Percentiles rank a stretch among this genome's conserved stretches.
phyloP scores from a whole-genome alignment of 2,329 filamentous ascomycete species.

The Pseudogymnoascus sp. region DNA sequence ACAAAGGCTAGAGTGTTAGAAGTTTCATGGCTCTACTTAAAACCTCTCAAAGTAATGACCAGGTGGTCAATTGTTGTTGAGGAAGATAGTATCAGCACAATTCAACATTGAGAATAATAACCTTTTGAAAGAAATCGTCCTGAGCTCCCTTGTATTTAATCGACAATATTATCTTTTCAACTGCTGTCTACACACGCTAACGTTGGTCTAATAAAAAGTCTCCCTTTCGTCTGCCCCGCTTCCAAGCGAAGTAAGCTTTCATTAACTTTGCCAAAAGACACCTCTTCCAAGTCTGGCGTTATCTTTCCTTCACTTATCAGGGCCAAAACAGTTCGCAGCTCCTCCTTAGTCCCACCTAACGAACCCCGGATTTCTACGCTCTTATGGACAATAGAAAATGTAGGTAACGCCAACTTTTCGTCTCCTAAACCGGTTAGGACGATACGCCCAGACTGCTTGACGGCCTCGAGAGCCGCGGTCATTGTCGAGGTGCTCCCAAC shows the following conservation, averaged over 20 bases:
- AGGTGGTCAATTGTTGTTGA: too few species aligned
- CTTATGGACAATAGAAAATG: constrained; percentile 1
- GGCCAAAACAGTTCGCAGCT: constrained; percentile 7
- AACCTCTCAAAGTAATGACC: too few species aligned
- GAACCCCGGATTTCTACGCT: constrained; percentile 9
- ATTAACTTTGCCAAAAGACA: constrained; percentile 10
- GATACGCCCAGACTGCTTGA: constrained; percentile 10
- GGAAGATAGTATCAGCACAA: too few species aligned
- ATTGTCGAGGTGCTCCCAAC: constrained; percentile 10
- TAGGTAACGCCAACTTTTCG: neutral
- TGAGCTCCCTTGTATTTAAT: too few species aligned
- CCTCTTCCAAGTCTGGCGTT: constrained; percentile 11
- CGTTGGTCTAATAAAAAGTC: constrained; percentile 13
- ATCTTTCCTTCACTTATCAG: constrained; percentile 11
- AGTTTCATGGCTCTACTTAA: neutral
- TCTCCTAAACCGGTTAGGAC: constrained; percentile 13
- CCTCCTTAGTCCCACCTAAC: constrained; percentile 10
- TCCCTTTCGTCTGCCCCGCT: constrained; percentile 7
- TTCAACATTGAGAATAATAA: too few species aligned
- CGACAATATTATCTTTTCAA: constrained; percentile 26
- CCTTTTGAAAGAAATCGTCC: too few species aligned
- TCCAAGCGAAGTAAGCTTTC: constrained; percentile 12
- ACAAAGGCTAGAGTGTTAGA: neutral
- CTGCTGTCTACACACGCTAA: neutral
- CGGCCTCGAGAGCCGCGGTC: constrained; percentile 7